Percentiles rank a stretch among this genome's conserved stretches.
These are phyloP conservation scores for Osmanthus fragrans DNA, from an alignment of 257 asterid species.

Conservation along the genomic window DNA sequence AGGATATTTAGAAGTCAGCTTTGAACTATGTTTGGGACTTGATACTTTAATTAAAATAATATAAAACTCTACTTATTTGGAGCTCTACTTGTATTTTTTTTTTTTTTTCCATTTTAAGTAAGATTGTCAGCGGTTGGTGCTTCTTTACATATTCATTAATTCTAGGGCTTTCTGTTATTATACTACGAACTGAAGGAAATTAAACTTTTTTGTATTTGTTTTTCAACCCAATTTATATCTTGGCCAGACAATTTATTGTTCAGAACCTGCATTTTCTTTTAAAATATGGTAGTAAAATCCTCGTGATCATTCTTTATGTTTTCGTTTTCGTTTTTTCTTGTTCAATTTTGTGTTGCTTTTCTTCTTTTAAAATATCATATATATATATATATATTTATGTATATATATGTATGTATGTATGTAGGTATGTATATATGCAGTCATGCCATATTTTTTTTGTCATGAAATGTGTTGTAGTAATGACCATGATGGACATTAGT, in stretches of 20 bases:
- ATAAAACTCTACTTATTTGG: background rate
- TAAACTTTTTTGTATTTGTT: background rate
- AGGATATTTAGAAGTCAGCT: background rate
- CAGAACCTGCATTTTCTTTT: background rate
- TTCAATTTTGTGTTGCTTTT: background rate
- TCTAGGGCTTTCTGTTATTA: background rate
- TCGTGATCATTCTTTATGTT: conserved; percentile 4
- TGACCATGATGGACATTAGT: conserved; percentile 9
- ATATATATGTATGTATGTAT: no score
- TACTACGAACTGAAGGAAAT: conserved; percentile 3
- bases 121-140: conserved; percentile 7
- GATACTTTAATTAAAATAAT: background rate
- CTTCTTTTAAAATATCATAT: background rate
- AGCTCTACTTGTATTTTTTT: background rate
- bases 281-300: conserved; percentile 2
- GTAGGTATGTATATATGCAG: no score
- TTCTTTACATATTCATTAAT: background rate
- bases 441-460: background rate
- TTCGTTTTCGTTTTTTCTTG: conserved; percentile 1
- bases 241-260: conserved; percentile 1
- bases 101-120: background rate
- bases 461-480: conserved; percentile 1
- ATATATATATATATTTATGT: no score
- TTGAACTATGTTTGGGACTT: background rate
- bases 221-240: background rate